These are phyloP conservation scores for Nakazawaea pomicola DNA, from an alignment of 805 yeast genomes.

Conservation along the genomic window DNA sequence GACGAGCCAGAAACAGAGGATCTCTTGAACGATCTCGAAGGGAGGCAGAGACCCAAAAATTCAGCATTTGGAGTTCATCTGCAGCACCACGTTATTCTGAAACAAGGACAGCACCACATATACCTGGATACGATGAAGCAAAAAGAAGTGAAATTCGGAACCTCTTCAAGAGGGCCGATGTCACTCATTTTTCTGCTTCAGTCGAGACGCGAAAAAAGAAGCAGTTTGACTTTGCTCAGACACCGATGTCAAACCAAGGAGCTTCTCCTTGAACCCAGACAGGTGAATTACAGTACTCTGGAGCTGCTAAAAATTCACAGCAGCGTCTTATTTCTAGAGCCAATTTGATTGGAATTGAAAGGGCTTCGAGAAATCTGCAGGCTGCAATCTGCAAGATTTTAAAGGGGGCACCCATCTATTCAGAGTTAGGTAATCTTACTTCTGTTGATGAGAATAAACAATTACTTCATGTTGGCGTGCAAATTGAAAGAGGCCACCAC, in stretches of 20 bases:
- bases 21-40: not conserved
- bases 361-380: not conserved
- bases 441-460: not conserved
- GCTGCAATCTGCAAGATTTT: slow-evolving; percentile 1
- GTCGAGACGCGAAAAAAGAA: too few relatives aligned
- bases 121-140: too few relatives aligned
- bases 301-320: not conserved
- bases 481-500: not conserved
- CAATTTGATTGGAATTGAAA: not conserved
- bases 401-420: not conserved
- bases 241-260: too few relatives aligned
- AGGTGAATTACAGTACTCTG: not conserved
- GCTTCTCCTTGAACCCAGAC: not conserved
- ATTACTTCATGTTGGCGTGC: not conserved
- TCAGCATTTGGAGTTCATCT: not conserved
- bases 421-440: not conserved
- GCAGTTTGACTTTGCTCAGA: too few relatives aligned
- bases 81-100: too few relatives aligned
- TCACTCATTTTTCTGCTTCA: too few relatives aligned
- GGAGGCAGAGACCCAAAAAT: not conserved
- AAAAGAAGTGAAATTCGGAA: too few relatives aligned
- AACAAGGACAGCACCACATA: too few relatives aligned
- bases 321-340: not conserved
- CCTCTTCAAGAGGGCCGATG: too few relatives aligned
- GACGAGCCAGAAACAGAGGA: not conserved